These are phyloP conservation scores for Camellia granthamiana DNA, from an alignment of 148 eudicot species.

Conservation along the genomic window DNA sequence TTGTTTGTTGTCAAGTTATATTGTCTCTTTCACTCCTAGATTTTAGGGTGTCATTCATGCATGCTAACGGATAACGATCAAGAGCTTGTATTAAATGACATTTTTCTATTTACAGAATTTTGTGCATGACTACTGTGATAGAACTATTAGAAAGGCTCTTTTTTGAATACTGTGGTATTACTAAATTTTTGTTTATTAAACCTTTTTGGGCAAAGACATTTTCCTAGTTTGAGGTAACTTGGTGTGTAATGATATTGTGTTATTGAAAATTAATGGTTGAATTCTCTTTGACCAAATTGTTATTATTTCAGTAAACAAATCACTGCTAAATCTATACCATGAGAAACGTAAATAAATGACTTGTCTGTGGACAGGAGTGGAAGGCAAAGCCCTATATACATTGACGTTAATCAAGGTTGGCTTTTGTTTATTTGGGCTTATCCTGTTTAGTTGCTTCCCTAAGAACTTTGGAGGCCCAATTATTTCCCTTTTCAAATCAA, in stretches of 20 bases:
- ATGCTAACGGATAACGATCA: neutral
- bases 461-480: too few species aligned
- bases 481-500: neutral
- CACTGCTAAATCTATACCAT: too few species aligned
- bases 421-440: neutral
- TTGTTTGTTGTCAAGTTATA: neutral
- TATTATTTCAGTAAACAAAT: too few species aligned
- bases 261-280: neutral
- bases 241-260: neutral
- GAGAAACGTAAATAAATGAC: too few species aligned
- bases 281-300: neutral
- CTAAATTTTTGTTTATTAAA: too few species aligned
- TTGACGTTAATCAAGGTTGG: neutral
- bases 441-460: too few species aligned
- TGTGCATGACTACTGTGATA: neutral
- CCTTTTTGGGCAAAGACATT: too few species aligned
- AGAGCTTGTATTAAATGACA: neutral
- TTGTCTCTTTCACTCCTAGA: neutral
- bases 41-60: neutral
- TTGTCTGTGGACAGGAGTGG: too few species aligned
- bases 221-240: too few species aligned
- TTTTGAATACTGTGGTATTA: neutral
- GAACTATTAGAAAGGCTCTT: neutral
- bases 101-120: neutral
- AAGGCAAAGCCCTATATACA: too few species aligned